Conservation (phyloP, 148 eudicot species). For the Rhododendron henanense region DNA sequence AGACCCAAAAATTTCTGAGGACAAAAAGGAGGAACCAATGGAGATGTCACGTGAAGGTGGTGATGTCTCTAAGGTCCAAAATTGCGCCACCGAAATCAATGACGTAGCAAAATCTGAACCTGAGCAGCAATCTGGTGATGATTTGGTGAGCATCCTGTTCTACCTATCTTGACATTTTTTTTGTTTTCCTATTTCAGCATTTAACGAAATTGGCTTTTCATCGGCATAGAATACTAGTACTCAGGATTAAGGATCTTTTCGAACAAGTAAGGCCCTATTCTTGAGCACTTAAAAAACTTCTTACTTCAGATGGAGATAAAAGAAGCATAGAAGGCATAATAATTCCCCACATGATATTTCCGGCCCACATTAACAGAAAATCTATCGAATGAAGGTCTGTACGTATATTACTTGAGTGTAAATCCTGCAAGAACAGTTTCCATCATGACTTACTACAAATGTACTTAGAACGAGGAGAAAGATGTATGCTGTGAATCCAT, state of each 20-base stretch:
- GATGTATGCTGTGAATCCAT: neutral
- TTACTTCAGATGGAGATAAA: neutral
- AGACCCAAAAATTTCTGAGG: constrained; percentile 22
- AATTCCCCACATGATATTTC: neutral
- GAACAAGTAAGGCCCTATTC: neutral
- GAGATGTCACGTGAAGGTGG: constrained; percentile 22
- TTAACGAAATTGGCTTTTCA: neutral
- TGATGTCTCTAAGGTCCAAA: constrained; percentile 24
- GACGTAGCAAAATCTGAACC: constrained; percentile 20
- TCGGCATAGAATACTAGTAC: neutral
- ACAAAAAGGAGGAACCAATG: constrained; percentile 34
- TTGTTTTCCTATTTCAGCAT: neutral
- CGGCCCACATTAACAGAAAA: neutral
- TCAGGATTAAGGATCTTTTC: neutral
- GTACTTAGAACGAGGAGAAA: neutral
- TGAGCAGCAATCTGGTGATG: constrained; percentile 25
- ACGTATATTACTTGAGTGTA: too few species aligned
- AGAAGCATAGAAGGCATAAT: neutral
- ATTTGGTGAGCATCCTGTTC: constrained; percentile 34
- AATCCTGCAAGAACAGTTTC: neutral
- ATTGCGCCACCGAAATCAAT: constrained; percentile 8
- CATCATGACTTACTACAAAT: neutral
- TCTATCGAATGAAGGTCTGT: too few species aligned
- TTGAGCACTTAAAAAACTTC: neutral
- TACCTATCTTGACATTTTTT: neutral